Percentiles rank a stretch among this genome's conserved stretches.
These are phyloP conservation scores for Saturnispora hagleri DNA, from an alignment of 805 yeast genomes.

Conservation along the genomic window DNA sequence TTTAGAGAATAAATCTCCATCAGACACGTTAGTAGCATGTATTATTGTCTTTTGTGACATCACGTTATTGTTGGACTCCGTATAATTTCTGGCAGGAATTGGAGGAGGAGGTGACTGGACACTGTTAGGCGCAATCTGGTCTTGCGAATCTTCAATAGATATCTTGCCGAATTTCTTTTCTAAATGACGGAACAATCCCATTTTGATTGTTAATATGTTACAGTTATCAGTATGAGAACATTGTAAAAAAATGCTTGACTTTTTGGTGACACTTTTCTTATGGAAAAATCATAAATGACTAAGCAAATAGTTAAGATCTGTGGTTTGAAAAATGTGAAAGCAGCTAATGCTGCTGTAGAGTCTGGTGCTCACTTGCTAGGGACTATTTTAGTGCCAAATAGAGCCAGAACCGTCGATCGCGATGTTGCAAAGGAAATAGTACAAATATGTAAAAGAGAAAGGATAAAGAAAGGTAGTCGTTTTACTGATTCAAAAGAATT, in stretches of 20 bases:
- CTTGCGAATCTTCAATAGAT: not conserved
- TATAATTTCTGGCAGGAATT: constrained; percentile 21
- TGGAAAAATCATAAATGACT: constrained; percentile 6
- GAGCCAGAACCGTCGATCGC: constrained; percentile 58
- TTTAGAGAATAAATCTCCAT: constrained; percentile 14
- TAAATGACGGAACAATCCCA: constrained; percentile 18
- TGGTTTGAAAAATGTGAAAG: constrained; percentile 61
- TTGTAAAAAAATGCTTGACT: not conserved
- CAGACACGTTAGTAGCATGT: not conserved
- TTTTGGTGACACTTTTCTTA: not conserved
- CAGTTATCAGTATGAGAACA: not conserved
- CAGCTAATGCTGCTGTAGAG: constrained; percentile 62
- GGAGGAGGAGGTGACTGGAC: constrained; percentile 13
- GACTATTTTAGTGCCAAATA: constrained; percentile 74
- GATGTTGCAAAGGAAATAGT: constrained; percentile 41
- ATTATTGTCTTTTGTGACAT: not conserved
- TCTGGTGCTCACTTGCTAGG: constrained; percentile 75
- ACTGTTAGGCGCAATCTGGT: not conserved
- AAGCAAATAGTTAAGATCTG: constrained; percentile 67
- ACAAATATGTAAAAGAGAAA: constrained; percentile 17
- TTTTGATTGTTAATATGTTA: not conserved
- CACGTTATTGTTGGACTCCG: not conserved
- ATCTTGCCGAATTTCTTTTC: not conserved
- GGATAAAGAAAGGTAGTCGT: constrained; percentile 16
- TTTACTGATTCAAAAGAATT: constrained; percentile 20